These are phyloP conservation scores for Talaromyces funiculosus DNA, from an alignment of 2,329 filamentous ascomycete genomes.

Conservation along the genomic window DNA sequence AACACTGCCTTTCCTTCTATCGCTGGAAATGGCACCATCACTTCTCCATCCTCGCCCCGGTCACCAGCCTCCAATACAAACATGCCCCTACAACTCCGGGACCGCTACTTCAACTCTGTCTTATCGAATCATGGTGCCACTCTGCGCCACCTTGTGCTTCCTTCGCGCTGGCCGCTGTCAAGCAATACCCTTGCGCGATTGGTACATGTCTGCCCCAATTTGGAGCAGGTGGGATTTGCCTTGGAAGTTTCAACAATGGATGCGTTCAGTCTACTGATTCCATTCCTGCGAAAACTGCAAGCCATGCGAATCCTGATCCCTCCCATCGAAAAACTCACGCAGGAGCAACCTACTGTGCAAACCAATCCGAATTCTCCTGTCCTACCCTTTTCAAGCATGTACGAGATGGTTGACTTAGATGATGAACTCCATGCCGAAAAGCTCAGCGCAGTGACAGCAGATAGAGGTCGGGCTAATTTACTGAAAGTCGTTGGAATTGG, in stretches of 20 bases:
- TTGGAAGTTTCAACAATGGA: constrained; percentile 39
- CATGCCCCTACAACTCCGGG: constrained; percentile 22
- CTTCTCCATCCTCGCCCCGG: constrained; percentile 13
- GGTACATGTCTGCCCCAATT: constrained; percentile 50
- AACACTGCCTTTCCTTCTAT: constrained; percentile 17
- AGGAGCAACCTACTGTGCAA: neutral
- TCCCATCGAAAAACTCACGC: constrained; percentile 3
- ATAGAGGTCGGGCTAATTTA: constrained; percentile 27
- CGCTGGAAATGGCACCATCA: constrained; percentile 20
- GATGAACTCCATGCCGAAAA: constrained; percentile 29
- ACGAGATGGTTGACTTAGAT: constrained; percentile 34
- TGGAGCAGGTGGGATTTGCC: constrained; percentile 55
- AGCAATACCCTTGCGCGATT: constrained; percentile 46
- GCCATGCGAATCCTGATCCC: constrained; percentile 39
- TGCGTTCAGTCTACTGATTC: constrained; percentile 33
- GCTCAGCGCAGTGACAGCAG: constrained; percentile 27
- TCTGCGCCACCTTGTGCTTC: constrained; percentile 53
- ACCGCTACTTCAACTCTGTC: constrained; percentile 49
- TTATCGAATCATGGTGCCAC: constrained; percentile 47
- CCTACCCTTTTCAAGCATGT: constrained; percentile 4
- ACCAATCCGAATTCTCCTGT: neutral
- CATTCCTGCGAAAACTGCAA: constrained; percentile 35
- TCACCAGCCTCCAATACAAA: constrained; percentile 5
- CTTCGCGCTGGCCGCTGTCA: constrained; percentile 51
- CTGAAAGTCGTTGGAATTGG: constrained; percentile 35